Percentiles rank a stretch among this genome's conserved stretches.
Evolutionary conservation across 2,329 filamentous ascomycete species (phyloP).

Genomic region (Fusarium pseudograminearum): DNA sequence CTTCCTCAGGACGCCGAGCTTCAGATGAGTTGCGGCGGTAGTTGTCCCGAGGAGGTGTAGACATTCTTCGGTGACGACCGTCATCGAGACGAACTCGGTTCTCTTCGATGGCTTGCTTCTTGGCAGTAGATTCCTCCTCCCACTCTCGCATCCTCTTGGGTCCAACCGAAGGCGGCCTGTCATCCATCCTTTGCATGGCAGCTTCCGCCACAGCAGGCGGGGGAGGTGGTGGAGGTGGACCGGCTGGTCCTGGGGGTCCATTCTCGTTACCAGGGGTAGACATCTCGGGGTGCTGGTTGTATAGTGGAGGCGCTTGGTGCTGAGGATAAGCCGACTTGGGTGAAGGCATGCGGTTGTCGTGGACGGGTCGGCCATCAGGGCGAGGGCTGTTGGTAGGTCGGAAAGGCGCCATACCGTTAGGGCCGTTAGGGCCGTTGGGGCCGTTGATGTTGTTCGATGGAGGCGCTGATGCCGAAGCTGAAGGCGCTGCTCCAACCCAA

Average conservation of each 20-base stretch:
- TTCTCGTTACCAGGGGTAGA: conserved; percentile 70
- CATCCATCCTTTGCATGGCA: conserved; percentile 69
- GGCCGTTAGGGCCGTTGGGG: conserved; percentile 56
- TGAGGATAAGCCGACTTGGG: conserved; percentile 88
- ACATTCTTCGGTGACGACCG: conserved; percentile 80
- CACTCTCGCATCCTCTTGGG: conserved; percentile 92
- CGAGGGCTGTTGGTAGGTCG: conserved; percentile 79
- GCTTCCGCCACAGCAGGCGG: conserved; percentile 72
- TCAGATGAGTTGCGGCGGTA: conserved; percentile 85
- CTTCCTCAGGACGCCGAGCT: conserved; percentile 73
- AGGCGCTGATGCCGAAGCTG: conserved; percentile 55
- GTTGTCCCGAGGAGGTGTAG: conserved; percentile 76
- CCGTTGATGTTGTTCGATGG: conserved; percentile 55
- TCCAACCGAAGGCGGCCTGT: conserved; percentile 82
- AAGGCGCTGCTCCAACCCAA: conserved; percentile 67
- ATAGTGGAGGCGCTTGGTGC: conserved; percentile 70
- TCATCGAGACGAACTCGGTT: conserved; percentile 88
- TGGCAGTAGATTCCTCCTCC: conserved; percentile 83
- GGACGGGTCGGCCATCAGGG: conserved; percentile 83
- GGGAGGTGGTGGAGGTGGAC: conserved; percentile 62
- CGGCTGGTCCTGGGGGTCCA: conserved; percentile 51
- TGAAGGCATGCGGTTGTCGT: conserved; percentile 91
- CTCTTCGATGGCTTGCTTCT: conserved; percentile 92
- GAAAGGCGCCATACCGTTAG: conserved; percentile 75
- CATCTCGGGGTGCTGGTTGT: conserved; percentile 77